phyloP scores from a whole-genome alignment of 495 filamentous ascomycete species.

The Annulohypoxylon stygium region DNA sequence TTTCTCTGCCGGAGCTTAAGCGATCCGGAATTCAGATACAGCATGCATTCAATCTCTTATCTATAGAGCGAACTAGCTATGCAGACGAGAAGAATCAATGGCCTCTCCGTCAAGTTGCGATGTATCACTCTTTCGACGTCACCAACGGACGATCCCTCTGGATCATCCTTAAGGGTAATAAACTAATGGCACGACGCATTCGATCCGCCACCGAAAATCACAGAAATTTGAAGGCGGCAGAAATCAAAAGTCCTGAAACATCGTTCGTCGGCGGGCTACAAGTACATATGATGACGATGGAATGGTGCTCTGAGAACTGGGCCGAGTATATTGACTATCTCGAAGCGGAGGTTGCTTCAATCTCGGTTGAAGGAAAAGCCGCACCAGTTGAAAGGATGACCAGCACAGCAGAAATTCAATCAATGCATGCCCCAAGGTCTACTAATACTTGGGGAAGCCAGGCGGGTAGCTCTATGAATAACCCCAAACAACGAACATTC shows the following conservation, averaged over 20 bases:
- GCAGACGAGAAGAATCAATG: slow-evolving; percentile 52
- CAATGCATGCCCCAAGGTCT: slow-evolving; percentile 30
- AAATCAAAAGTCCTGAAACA: slow-evolving; percentile 41
- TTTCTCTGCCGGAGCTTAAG: slow-evolving; percentile 54
- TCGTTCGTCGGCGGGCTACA: slow-evolving; percentile 54
- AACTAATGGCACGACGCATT: slow-evolving; percentile 54
- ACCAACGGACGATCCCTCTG: slow-evolving; percentile 53
- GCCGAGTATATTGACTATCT: slow-evolving; percentile 61
- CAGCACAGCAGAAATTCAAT: slow-evolving; percentile 29
- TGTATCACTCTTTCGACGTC: slow-evolving; percentile 62
- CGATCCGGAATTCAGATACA: slow-evolving; percentile 57
- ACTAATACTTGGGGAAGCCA: slow-evolving; percentile 30
- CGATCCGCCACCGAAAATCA: slow-evolving; percentile 40
- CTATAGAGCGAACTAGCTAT: slow-evolving; percentile 53
- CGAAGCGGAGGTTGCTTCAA: slow-evolving; percentile 51
- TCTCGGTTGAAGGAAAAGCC: slow-evolving; percentile 49
- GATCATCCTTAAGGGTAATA: slow-evolving; percentile 60
- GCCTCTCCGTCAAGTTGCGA: slow-evolving; percentile 58
- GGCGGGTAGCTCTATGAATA: slow-evolving; percentile 3
- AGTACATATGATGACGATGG: slow-evolving; percentile 57
- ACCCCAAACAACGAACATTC: slow-evolving; percentile 19
- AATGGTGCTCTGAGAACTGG: slow-evolving; percentile 64
- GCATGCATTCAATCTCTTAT: slow-evolving; percentile 60
- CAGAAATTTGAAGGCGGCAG: slow-evolving; percentile 36
- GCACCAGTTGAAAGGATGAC: slow-evolving; percentile 46